A percentile compares a stretch with the other conserved stretches of the same genome.
Conservation (phyloP, 164 flowering plant species). For the Taxillus chinensis region DNA sequence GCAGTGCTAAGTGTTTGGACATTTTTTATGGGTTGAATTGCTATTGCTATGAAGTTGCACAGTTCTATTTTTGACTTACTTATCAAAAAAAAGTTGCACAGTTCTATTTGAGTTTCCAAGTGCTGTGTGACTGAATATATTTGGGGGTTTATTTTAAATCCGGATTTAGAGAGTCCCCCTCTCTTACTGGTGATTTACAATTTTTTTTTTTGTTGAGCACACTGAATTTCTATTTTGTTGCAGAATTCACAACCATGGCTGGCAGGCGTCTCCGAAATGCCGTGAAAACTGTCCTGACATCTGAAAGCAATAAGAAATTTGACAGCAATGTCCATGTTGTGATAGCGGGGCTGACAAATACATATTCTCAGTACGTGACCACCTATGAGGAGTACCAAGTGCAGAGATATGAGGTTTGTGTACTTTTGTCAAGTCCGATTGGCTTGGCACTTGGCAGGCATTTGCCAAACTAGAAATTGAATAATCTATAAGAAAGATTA, state of each 20-base stretch:
- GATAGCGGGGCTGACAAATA: slow-evolving; percentile 64
- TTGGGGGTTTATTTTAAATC: no score
- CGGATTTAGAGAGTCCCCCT: neutral
- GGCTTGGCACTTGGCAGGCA: no score
- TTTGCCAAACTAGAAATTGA: no score
- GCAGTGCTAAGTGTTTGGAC: no score
- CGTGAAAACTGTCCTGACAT: slow-evolving; percentile 38
- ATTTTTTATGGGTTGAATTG: no score
- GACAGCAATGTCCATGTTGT: slow-evolving; percentile 28
- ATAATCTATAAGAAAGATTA: no score
- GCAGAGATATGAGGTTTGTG: slow-evolving; percentile 47
- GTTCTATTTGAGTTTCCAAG: no score
- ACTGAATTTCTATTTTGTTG: neutral
- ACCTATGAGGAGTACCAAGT: slow-evolving; percentile 53
- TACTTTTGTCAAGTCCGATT: neutral
- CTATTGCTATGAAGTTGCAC: no score
- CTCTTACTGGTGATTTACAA: neutral
- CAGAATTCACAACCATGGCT: slow-evolving; percentile 69
- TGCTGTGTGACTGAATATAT: no score
- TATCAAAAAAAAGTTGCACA: no score
- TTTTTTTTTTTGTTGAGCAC: no score
- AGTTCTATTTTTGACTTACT: no score
- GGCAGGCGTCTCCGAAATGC: slow-evolving; percentile 58
- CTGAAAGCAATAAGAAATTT: slow-evolving; percentile 33
- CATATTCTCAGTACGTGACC: slow-evolving; percentile 51